Conservation (phyloP, 768 basidiomycete species). For the Lentinula aciculospora region DNA sequence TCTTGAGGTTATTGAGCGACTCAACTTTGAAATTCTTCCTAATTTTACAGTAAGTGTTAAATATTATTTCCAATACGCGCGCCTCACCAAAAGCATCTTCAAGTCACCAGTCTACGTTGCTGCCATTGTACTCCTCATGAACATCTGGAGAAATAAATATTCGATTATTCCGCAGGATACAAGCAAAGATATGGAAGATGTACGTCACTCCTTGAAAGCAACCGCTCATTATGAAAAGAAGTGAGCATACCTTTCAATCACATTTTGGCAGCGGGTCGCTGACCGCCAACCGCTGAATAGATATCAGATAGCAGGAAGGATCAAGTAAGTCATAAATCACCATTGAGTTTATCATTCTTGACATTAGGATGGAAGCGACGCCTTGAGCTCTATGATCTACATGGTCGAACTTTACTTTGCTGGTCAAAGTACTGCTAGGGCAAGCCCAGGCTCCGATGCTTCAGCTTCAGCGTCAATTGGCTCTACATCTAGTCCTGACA, state of each 20-base stretch:
- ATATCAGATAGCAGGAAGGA: conserved; percentile 1
- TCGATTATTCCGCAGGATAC: background rate
- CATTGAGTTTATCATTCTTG: background rate
- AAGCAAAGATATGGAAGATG: background rate
- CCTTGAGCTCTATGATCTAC: background rate
- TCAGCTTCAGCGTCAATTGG: background rate
- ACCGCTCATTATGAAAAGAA: background rate
- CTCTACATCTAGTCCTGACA: background rate
- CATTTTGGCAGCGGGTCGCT: background rate
- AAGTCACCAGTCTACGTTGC: conserved; percentile 31
- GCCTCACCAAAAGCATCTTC: background rate
- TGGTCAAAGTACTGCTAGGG: background rate
- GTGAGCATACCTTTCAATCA: background rate
- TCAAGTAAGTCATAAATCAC: background rate
- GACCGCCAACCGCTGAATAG: no score
- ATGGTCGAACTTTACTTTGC: conserved; percentile 1
- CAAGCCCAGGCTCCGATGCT: background rate
- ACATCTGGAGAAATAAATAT: conserved; percentile 31
- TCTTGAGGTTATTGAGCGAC: conserved; percentile 29
- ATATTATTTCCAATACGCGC: background rate
- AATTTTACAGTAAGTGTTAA: background rate
- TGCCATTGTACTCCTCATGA: conserved; percentile 40
- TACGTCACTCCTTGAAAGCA: background rate
- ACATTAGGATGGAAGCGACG: background rate
- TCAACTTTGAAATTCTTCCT: background rate